Conservation (phyloP, 2,329 filamentous ascomycete genomes). For the Fusarium sacchari region DNA sequence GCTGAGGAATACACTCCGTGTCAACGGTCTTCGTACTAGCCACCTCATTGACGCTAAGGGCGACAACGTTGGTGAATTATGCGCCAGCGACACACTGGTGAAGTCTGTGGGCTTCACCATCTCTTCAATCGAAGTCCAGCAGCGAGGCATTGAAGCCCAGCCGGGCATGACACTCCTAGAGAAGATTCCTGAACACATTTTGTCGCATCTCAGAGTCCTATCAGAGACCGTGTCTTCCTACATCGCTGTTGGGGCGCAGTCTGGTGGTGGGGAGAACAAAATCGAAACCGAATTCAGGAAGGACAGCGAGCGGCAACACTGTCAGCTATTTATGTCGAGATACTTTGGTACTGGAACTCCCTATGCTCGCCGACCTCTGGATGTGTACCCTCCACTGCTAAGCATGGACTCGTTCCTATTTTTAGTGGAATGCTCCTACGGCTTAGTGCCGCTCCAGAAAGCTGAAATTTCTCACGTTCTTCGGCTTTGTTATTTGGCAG, state of each 20-base stretch:
- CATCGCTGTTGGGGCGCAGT: constrained; percentile 77
- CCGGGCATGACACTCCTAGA: constrained; percentile 80
- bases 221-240: constrained; percentile 91
- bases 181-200: constrained; percentile 81
- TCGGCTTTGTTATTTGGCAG: constrained; percentile 87
- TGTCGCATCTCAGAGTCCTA: constrained; percentile 88
- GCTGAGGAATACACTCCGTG: constrained; percentile 66
- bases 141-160: constrained; percentile 82
- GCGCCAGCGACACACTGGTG: constrained; percentile 68
- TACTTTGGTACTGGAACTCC: constrained; percentile 57
- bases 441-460: constrained; percentile 72
- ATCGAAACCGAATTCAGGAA: constrained; percentile 73
- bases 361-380: constrained; percentile 53
- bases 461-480: constrained; percentile 83
- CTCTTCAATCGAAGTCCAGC: constrained; percentile 88
- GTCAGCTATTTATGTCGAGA: constrained; percentile 76
- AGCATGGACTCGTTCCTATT: constrained; percentile 81
- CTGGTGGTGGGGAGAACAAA: constrained; percentile 66
- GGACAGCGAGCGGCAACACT: constrained; percentile 77
- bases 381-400: constrained; percentile 68
- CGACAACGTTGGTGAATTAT: constrained; percentile 57
- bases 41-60: constrained; percentile 47
- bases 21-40: constrained; percentile 61
- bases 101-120: constrained; percentile 84
- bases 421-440: constrained; percentile 80